phyloP scores from a whole-genome alignment of 106 monocot species.

The Alisma plantagoaquatica region DNA sequence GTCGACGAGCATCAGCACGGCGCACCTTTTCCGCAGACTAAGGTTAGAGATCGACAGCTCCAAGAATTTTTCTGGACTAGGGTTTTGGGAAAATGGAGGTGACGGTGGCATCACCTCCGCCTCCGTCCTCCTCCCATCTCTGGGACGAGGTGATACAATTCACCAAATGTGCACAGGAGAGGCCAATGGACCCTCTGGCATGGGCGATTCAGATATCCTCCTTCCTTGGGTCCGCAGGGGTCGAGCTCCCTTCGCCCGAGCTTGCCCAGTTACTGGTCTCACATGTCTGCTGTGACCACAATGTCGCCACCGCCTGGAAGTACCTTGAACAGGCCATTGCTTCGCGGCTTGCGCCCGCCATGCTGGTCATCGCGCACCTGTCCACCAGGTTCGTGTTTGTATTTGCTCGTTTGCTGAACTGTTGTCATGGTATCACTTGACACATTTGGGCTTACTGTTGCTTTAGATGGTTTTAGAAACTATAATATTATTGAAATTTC shows the following conservation, averaged over 20 bases:
- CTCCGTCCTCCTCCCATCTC: no score
- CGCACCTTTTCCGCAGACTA: no score
- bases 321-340: slow-evolving; percentile 64
- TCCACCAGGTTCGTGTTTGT: slow-evolving; percentile 77
- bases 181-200: slow-evolving; percentile 12
- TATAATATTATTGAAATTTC: no score
- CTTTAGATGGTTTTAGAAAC: no score
- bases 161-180: slow-evolving; percentile 27
- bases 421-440: no score
- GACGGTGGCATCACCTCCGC: neutral
- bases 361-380: slow-evolving; percentile 61
- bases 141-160: slow-evolving; percentile 19
- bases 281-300: slow-evolving; percentile 32
- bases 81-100: no score
- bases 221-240: slow-evolving; percentile 8
- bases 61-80: no score
- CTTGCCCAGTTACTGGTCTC: slow-evolving; percentile 27
- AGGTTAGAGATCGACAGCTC: no score
- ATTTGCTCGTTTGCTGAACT: no score
- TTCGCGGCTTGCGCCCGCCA: slow-evolving; percentile 44
- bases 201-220: slow-evolving; percentile 20
- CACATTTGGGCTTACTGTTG: no score
- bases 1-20: no score
- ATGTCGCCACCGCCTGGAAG: slow-evolving; percentile 63
- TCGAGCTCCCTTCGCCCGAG: slow-evolving; percentile 20